phyloP scores from a whole-genome alignment of 768 basidiomycete species.

The Amanita exitialis region DNA sequence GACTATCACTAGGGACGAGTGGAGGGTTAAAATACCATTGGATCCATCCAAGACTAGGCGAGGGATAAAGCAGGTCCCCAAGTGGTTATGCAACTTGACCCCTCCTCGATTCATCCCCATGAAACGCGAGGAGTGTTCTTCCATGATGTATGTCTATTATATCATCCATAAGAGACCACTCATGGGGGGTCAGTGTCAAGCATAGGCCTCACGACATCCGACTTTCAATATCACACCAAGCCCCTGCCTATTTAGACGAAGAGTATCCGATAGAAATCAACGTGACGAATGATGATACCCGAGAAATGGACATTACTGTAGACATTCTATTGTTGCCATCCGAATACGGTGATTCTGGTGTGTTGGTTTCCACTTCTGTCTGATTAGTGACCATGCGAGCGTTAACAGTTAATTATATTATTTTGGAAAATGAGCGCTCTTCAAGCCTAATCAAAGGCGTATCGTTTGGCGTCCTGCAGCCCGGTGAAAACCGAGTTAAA shows the following conservation, averaged over 20 bases:
- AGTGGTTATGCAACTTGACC: conserved; percentile 51
- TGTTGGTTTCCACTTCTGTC: conserved; percentile 13
- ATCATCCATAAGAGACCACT: not conserved
- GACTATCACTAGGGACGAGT: conserved; percentile 47
- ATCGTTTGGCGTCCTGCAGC: conserved; percentile 49
- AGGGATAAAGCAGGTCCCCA: conserved; percentile 19
- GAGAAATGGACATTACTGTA: conserved; percentile 55
- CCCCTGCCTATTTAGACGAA: conserved; percentile 76
- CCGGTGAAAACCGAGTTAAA: conserved; percentile 48
- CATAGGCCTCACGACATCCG: conserved; percentile 50
- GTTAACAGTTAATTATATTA: conserved; percentile 48
- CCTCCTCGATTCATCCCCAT: conserved; percentile 46
- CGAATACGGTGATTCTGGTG: conserved; percentile 65
- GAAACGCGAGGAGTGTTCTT: conserved; percentile 32
- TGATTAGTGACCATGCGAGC: not conserved
- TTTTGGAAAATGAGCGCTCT: conserved; percentile 53
- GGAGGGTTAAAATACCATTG: conserved; percentile 59
- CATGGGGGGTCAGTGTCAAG: conserved; percentile 35
- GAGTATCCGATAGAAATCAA: conserved; percentile 63
- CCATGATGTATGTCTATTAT: conserved; percentile 32
- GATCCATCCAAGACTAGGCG: conserved; percentile 29
- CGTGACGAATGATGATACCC: conserved; percentile 63
- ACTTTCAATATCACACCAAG: conserved; percentile 45
- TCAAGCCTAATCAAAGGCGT: conserved; percentile 68
- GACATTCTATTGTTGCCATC: conserved; percentile 77